Evolutionary conservation across 2,329 filamentous ascomycete species (phyloP), one percentile per base, ranked within the genome.

Genomic region (Pseudocercospora macadamiae): DNA sequence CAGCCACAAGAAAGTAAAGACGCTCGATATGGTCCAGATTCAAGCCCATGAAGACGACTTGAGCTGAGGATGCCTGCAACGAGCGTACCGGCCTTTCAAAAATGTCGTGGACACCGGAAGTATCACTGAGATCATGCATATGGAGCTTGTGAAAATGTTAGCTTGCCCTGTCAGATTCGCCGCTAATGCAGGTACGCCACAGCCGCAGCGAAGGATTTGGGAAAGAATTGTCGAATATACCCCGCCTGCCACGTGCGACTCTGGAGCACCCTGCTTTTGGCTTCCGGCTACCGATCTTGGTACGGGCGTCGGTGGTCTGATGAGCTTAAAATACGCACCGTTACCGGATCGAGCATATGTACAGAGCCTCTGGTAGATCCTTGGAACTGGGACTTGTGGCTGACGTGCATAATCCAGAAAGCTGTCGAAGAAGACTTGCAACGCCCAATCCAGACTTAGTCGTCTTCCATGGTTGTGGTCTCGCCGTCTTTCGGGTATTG

Each of bases 121-220:
- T 8, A 16, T n/a, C 21, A 14, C 25, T 45, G 19, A 45, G 19
- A 25, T 45, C 23, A 21, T 39, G 36, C 36, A 39, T 39, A 19
- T 39, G 16, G 36, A 39, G 36, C 36, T 39, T n/a, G n/a, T n/a
- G n/a, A n/a, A n/a, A n/a, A n/a, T n/a, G n/a, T n/a, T n/a, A n/a
- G n/a, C n/a, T n/a, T n/a, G n/a, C n/a, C n/a, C 28, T 45, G 42
- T 21, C 23, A 21, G 42, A 16, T 45, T 21, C 25, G 42, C 3
- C 42, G 23, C 42, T 45, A 45, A 45, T 45, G 42, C 42, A 45
- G 42, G 42, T 23, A 25, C 42, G 42, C 42, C 42, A 45, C 42
- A 45, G 42, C 42, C 42, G 21, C 42, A 21, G 19, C 42, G 19
- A 25, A 14, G 14, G 21, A 39, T 21, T 26, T n/a, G 18, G 42